Base-by-base conservation (phyloP, 805 yeast species). In the Hanseniaspora guilliermondii region DNA sequence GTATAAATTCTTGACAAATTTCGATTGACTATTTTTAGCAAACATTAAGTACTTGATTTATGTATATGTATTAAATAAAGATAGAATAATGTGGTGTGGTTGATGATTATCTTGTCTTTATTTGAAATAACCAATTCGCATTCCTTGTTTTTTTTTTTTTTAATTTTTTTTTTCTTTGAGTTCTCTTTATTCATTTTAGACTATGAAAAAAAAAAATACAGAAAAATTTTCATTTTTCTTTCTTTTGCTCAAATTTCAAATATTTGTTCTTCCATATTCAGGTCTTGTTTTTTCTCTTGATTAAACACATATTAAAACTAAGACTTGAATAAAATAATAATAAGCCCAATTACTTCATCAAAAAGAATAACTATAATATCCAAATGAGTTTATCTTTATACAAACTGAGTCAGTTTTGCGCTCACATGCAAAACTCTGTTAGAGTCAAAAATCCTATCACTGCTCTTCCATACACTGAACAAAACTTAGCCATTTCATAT, bases 371-470 rank as follows among this genome's bases (percentile, higher is more conserved):
- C 36, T n/a, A 47, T 33, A 19, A 11, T 27, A 38, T 1, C 32
- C n/a, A 24, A 12, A 32, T 56, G 61, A n/a, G 54, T 33, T 88
- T 91, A 96, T 88, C 96, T 33, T 74, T 89, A 53, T 94, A 85
- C 49, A 83, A 82, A 60, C 75, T 93, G 58, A 93, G 91, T 14
- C 78, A 87, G 70, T 75, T 85, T 42, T 86, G 96, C 65, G 81
- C 95, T 22, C 97, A 91, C 65, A 66, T 93, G 58, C 94, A 87
- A 68, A 93, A 93, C 70, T 87, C 91, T 61, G 76, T 86, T 16
- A 77, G 83, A 66, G 91, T 86, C 48, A 79, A 79, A 63, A 70
- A 80, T 44, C 76, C 91, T 11, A 67, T 83, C 56, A 87, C 97
- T 0, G 77, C 87, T 19, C 76, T 93, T 19, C 96, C 96, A 25